Evolutionary conservation across 2,329 filamentous ascomycete species (phyloP), one percentile per base, ranked within the genome.

Genomic region (Beauveria varroae): DNA sequence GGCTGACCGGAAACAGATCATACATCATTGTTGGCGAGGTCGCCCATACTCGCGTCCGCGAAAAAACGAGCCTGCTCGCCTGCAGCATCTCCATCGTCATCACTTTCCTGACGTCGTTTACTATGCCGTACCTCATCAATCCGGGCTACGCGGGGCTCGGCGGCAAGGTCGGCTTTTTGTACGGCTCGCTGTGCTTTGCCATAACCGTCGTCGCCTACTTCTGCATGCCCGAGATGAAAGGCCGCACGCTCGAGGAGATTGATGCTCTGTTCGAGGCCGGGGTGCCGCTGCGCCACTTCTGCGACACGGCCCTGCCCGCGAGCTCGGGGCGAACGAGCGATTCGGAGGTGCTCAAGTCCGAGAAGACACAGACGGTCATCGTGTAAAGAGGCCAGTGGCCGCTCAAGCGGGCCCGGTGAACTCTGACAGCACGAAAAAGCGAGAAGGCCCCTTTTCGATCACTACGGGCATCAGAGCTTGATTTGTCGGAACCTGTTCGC

Each of bases 211-310:
- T 77, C 63, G 73, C 76, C 0, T 77, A 70, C 65, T 76, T 77
- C 64, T 75, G 69, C 57, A 67, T 78, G 20, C 76, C 77, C 24
- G 79, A 81, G 67, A 75, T 78, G 3, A 76, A 75, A 24, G 76
- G 76, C 6, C 61, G 66, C 18, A 67, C 60, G 5, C 60, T 68
- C n/a, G 67, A 68, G 55, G 66, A 67, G 50, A 62, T 68, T 18
- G 66, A 68, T n/a, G 55, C 64, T 26, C 51, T 68, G 22, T 68
- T 68, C 41, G 64, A 52, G 9, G 56, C 52, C 0, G 59, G 63
- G 4, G 57, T 60, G 3, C 60, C 67, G 2, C 37, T 67, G 43
- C 62, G 66, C n/a, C 64, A 62, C 26, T 68, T 68, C 18, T 26
- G 28, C 24, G 12, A 44, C 50, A 10, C 57, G 2, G 24, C 46